Percentiles rank a stretch among this genome's conserved stretches.
phyloP scores from a whole-genome alignment of 768 basidiomycete genomes.

The Leccinum fibrillosum region DNA sequence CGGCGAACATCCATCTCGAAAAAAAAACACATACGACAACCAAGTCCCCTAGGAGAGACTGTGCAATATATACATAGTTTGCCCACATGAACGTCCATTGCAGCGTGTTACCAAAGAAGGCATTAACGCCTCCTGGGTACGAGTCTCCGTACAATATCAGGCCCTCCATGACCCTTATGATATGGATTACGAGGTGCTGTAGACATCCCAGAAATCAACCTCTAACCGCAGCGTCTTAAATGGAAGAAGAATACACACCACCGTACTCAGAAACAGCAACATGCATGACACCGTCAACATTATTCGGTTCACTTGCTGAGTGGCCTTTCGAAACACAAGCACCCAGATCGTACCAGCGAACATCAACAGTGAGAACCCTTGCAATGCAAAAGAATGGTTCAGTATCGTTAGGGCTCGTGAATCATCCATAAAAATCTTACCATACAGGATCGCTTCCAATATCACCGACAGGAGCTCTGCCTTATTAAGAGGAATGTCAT shows the following conservation, averaged over 20 bases:
- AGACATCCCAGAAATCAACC: background rate
- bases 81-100: conserved; percentile 30
- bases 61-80: conserved; percentile 20
- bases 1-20: background rate
- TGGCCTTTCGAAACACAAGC: conserved; percentile 8
- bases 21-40: conserved; percentile 23
- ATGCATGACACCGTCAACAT: conserved; percentile 24
- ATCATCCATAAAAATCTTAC: background rate
- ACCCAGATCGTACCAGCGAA: conserved; percentile 30
- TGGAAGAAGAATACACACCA: conserved; percentile 14
- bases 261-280: conserved; percentile 31
- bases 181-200: conserved; percentile 27
- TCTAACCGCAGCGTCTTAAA: too few relatives aligned
- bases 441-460: conserved; percentile 20
- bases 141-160: conserved; percentile 20
- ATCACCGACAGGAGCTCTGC: conserved; percentile 20
- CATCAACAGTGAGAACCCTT: conserved; percentile 38
- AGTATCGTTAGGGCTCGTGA: background rate
- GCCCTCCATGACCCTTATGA: conserved; percentile 26
- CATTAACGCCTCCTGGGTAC: conserved; percentile 17
- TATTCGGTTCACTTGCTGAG: conserved; percentile 12
- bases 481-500: conserved; percentile 15
- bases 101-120: conserved; percentile 25
- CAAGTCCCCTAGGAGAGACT: conserved; percentile 30
- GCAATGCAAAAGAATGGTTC: background rate